Evolutionary conservation across 2,329 filamentous ascomycete genomes (phyloP).

Genomic region (Exutisphaerella laricina): DNA sequence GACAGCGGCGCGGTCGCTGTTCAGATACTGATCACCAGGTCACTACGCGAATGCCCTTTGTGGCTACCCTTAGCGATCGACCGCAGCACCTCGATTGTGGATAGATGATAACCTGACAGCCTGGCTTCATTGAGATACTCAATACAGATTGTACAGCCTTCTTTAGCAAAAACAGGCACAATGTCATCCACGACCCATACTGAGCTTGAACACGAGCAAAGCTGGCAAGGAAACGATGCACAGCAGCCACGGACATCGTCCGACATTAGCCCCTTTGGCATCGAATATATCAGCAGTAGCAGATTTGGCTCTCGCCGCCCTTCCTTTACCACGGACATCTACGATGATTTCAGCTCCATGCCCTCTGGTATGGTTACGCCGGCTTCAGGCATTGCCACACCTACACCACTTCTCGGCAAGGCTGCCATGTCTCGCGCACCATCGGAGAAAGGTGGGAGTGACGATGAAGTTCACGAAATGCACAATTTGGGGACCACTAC

Average conservation of each 20-base stretch:
- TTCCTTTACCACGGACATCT: slow-evolving; percentile 10
- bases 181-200: slow-evolving; percentile 5
- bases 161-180: neutral
- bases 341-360: slow-evolving; percentile 2
- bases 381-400: slow-evolving; percentile 14
- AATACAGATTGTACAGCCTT: neutral
- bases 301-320: slow-evolving; percentile 9
- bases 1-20: neutral
- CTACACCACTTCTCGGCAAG: slow-evolving; percentile 13
- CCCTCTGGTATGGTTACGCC: neutral
- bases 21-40: slow-evolving; percentile 1
- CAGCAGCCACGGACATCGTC: slow-evolving; percentile 2
- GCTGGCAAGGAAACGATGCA: neutral
- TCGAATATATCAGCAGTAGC: slow-evolving; percentile 13
- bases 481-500: slow-evolving; percentile 1
- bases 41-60: slow-evolving; percentile 8
- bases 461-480: slow-evolving; percentile 13
- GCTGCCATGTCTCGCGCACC: slow-evolving; percentile 10
- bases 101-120: no score
- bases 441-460: slow-evolving; percentile 10
- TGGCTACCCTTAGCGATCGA: slow-evolving; percentile 10
- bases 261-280: slow-evolving; percentile 13
- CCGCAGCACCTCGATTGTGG: slow-evolving; percentile 18
- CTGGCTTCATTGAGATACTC: no score
- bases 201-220: slow-evolving; percentile 2